These are phyloP conservation scores for Taxillus chinensis DNA, from an alignment of 164 flowering plant genomes.

Conservation along the genomic window DNA sequence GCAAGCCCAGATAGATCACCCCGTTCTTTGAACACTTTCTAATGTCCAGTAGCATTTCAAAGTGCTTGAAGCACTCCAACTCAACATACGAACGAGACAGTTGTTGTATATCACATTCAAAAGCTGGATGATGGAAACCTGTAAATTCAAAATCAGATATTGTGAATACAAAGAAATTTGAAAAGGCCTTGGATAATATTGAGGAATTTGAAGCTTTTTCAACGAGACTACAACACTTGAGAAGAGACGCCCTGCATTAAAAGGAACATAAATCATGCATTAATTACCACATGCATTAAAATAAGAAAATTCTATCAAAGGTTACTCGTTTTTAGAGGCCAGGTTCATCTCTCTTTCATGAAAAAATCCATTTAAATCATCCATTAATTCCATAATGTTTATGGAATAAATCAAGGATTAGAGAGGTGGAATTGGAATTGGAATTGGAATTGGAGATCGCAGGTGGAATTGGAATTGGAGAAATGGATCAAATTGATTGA, in stretches of 20 bases:
- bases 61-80: conserved; percentile 73
- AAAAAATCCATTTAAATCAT: too few species aligned
- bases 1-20: conserved; percentile 96
- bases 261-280: background rate
- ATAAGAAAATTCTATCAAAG: background rate
- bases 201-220: conserved; percentile 8
- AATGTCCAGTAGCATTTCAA: conserved; percentile 82
- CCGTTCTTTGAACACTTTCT: conserved; percentile 66
- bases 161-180: too few species aligned
- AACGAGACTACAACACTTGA: conserved; percentile 5
- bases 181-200: conserved; percentile 7
- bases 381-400: too few species aligned
- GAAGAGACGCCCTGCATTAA: conserved; percentile 25
- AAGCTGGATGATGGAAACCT: too few species aligned
- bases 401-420: too few species aligned
- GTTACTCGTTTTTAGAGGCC: background rate
- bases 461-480: too few species aligned
- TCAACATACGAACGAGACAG: conserved; percentile 63
- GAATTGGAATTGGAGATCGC: too few species aligned
- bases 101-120: conserved; percentile 74
- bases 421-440: too few species aligned
- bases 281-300: background rate
- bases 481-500: too few species aligned
- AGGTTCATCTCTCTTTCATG: too few species aligned
- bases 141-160: too few species aligned